A percentile compares a stretch with the other conserved stretches of the same genome.
Conservation (phyloP, 345 rosid species). For the Jatropha curcas region DNA sequence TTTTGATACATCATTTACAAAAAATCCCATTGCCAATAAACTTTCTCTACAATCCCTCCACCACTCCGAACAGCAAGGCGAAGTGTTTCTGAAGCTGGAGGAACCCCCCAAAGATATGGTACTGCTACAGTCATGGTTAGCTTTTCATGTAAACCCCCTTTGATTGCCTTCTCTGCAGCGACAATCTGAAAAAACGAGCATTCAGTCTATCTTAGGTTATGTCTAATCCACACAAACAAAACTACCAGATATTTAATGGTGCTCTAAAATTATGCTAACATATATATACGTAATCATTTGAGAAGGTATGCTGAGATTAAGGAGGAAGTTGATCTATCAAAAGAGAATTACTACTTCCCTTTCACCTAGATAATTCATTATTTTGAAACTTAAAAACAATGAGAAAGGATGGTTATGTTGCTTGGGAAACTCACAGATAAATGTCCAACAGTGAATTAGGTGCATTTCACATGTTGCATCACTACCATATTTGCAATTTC, state of each 20-base stretch:
- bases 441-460: neutral
- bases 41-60: conserved; percentile 92
- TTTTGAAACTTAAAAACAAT: neutral
- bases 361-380: neutral
- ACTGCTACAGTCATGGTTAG: conserved; percentile 89
- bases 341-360: neutral
- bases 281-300: neutral
- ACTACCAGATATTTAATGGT: neutral
- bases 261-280: conserved; percentile 7
- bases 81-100: conserved; percentile 92
- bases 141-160: conserved; percentile 85
- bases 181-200: conserved; percentile 52
- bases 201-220: neutral
- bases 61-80: conserved; percentile 88
- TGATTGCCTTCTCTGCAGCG: conserved; percentile 72
- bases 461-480: neutral
- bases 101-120: conserved; percentile 95
- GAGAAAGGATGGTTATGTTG: neutral
- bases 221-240: neutral
- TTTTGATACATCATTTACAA: conserved; percentile 37
- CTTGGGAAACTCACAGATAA: neutral
- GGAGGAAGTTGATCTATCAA: neutral
- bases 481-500: neutral
- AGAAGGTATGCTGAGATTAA: neutral
- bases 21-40: conserved; percentile 94